Base-by-base conservation (phyloP, 257 asterid species). In the Scutellaria galericulata region DNA sequence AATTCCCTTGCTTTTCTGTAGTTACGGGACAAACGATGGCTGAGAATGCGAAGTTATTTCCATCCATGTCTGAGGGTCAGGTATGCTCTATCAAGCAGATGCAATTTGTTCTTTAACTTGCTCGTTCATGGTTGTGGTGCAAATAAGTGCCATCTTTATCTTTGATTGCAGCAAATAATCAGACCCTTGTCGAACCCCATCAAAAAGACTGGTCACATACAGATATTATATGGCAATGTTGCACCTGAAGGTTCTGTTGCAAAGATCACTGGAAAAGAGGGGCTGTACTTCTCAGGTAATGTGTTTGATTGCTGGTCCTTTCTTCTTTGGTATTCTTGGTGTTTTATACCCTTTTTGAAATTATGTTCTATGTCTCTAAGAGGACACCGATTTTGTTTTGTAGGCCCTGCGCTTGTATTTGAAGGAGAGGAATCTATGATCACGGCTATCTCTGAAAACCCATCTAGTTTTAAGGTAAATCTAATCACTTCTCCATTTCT, bases 191-290 rank as follows among this genome's bases (percentile, higher is more conserved):
- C 97, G 5, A 91, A 94, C 76, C 98, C 98, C 73, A 91, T 94
- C 82, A 94, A 94, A 67, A 83, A 84, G 85, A 91, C 99, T 1
- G 99, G 89, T 46, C 99, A 94, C 83, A 84, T 94, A 71, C 99
- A 94, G 81, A 88, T 94, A 81, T 71, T 91, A 73, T 91, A 94
- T 56, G 99, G 99, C 59, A 91, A 94, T 72, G 82, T 94, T 73
- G 99, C 99, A 64, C 99, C 97, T 27, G 99, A 91, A 70, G 99
- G 99, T 66, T 91, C 97, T 48, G 97, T 94, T 61, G 97, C 99
- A 52, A 94, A 94, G 83, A 94, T 94, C 78, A 94, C 99, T 0
- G 99, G 99, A 71, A 94, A 94, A 83, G 99, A 94, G 82, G 99
- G 99, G 76, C 45, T 94, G 75, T 91, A 84, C 84, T 94, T 94